Conservation (phyloP, 2,329 filamentous ascomycete genomes). For the Xylaria sp. region DNA sequence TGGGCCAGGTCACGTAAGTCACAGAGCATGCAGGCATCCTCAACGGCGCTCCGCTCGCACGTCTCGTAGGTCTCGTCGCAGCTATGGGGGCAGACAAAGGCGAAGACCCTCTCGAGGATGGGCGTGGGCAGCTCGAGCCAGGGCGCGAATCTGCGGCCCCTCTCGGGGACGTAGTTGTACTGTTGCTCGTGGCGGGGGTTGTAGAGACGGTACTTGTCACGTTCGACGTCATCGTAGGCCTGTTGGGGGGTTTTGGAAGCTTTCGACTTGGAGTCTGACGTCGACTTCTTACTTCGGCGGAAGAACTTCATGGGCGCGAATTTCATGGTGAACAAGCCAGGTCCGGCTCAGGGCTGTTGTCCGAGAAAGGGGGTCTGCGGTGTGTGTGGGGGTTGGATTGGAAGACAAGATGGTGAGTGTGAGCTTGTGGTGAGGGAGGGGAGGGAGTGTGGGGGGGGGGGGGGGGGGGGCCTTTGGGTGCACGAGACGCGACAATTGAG, state of each 20-base stretch:
- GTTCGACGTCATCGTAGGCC: constrained; percentile 36
- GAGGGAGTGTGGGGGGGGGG: neutral
- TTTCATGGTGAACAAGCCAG: constrained; percentile 34
- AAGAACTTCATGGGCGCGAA: constrained; percentile 42
- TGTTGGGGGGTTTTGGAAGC: constrained; percentile 28
- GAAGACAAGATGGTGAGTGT: neutral
- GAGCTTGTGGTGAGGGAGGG: neutral
- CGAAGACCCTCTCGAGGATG: constrained; percentile 80
- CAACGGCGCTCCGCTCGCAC: constrained; percentile 79
- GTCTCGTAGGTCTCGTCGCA: constrained; percentile 78
- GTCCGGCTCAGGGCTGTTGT: constrained; percentile 12
- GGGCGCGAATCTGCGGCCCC: constrained; percentile 35
- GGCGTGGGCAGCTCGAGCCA: constrained; percentile 63
- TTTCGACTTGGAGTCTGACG: constrained; percentile 29
- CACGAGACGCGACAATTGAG: no score
- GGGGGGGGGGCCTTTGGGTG: no score
- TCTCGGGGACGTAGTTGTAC: constrained; percentile 32
- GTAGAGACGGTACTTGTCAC: constrained; percentile 39
- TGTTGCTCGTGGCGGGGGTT: constrained; percentile 36
- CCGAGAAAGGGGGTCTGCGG: neutral
- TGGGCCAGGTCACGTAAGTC: constrained; percentile 87
- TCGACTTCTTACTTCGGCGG: constrained; percentile 42
- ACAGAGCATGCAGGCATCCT: constrained; percentile 89
- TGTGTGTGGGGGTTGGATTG: neutral
- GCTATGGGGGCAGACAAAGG: constrained; percentile 82